Conservation (phyloP, 306 rosid genomes). For the Sesbania bispinosa region DNA sequence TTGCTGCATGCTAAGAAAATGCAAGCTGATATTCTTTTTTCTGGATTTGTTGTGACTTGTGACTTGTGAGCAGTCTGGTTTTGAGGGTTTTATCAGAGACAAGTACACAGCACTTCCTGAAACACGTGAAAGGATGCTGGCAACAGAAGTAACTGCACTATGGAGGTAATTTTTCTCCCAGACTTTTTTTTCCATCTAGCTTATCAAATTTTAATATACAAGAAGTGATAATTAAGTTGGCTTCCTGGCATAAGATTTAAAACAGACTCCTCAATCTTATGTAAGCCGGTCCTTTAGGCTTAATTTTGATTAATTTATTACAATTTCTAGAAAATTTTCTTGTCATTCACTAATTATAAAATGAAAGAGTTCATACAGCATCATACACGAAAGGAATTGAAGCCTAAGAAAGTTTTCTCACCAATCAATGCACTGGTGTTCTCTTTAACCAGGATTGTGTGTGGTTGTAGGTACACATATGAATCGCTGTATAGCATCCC, state of each 20-base stretch:
- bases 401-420: not conserved
- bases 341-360: not conserved
- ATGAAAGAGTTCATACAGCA: not conserved
- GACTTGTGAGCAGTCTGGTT: conserved; percentile 77
- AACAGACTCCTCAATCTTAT: not conserved
- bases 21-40: not conserved
- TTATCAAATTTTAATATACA: not conserved
- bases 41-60: no score
- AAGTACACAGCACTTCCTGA: conserved; percentile 88
- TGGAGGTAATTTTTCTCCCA: conserved; percentile 61
- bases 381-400: not conserved
- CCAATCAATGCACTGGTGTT: not conserved
- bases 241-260: not conserved
- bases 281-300: not conserved
- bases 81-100: conserved; percentile 78
- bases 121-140: conserved; percentile 82
- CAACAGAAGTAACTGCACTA: conserved; percentile 78
- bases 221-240: not conserved
- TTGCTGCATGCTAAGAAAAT: not conserved
- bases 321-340: not conserved
- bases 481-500: conserved; percentile 57
- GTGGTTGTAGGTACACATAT: conserved; percentile 65
- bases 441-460: conserved; percentile 8
- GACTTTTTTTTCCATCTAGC: not conserved
- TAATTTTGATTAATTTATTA: not conserved